These are phyloP conservation scores for Penicillium daleae DNA, from an alignment of 495 filamentous ascomycete species.

Conservation along the genomic window DNA sequence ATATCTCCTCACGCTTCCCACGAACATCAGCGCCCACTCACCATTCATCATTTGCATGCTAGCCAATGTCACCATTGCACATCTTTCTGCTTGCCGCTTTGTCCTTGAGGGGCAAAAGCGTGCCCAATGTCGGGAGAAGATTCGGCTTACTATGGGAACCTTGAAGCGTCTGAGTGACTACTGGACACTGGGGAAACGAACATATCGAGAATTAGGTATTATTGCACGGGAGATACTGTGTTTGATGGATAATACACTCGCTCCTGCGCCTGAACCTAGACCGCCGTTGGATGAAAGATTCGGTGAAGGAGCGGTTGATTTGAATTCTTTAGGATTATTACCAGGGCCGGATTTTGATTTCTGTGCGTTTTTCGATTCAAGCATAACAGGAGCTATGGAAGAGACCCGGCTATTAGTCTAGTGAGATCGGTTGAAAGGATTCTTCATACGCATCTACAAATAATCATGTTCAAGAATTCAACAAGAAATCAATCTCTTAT, in stretches of 20 bases:
- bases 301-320: background rate
- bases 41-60: conserved; percentile 1
- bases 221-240: background rate
- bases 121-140: background rate
- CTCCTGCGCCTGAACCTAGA: background rate
- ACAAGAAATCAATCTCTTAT: background rate
- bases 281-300: background rate
- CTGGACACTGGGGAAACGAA: background rate
- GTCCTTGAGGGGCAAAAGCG: background rate
- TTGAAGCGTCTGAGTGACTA: background rate
- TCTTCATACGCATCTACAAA: background rate
- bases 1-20: background rate
- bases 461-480: background rate
- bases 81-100: background rate
- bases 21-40: background rate
- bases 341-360: background rate
- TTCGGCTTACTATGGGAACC: background rate
- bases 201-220: background rate
- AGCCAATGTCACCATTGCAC: background rate
- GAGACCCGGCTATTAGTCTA: background rate
- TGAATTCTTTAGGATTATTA: background rate
- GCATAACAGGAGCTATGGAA: background rate
- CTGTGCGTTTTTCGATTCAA: background rate
- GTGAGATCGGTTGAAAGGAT: background rate
- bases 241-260: background rate